Evolutionary conservation across 148 eudicot genomes (phyloP).

Genomic region (Polygonum maritimum): DNA sequence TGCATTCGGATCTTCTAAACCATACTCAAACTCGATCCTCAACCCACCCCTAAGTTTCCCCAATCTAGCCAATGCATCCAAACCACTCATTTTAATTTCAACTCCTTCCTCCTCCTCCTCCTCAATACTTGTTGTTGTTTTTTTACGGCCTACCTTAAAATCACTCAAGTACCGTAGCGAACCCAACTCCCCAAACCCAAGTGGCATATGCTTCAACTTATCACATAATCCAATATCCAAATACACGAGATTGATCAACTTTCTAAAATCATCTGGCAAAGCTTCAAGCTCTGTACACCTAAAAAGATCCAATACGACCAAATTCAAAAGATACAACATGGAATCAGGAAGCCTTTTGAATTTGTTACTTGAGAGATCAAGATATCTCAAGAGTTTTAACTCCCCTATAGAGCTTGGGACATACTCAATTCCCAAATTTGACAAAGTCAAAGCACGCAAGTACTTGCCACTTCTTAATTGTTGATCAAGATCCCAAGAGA

Average conservation of each 20-base stretch:
- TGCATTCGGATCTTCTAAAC: too few relatives aligned
- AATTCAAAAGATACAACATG: constrained; percentile 2
- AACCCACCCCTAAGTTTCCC: too few relatives aligned
- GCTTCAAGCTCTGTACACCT: not conserved
- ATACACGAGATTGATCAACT: constrained; percentile 14
- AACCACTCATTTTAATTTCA: too few relatives aligned
- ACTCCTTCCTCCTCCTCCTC: too few relatives aligned
- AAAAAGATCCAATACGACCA: constrained; percentile 15
- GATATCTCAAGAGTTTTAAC: constrained; percentile 21
- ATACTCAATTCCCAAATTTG: not conserved
- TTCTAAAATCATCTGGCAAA: constrained; percentile 8
- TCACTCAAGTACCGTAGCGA: too few relatives aligned
- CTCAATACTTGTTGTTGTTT: too few relatives aligned
- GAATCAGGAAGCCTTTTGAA: not conserved
- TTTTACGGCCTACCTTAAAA: too few relatives aligned
- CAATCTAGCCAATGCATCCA: too few relatives aligned
- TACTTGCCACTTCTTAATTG: not conserved
- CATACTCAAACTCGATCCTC: too few relatives aligned
- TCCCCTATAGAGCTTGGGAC: not conserved
- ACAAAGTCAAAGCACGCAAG: not conserved
- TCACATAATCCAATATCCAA: constrained; percentile 11
- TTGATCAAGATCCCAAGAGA: not conserved
- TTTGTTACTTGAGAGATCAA: constrained; percentile 16
- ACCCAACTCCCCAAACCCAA: not conserved
- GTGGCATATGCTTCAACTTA: constrained; percentile 12